Base-by-base conservation (phyloP, 2,329 filamentous ascomycete genomes). In the Pseudopyrenochaeta lycopersici region DNA sequence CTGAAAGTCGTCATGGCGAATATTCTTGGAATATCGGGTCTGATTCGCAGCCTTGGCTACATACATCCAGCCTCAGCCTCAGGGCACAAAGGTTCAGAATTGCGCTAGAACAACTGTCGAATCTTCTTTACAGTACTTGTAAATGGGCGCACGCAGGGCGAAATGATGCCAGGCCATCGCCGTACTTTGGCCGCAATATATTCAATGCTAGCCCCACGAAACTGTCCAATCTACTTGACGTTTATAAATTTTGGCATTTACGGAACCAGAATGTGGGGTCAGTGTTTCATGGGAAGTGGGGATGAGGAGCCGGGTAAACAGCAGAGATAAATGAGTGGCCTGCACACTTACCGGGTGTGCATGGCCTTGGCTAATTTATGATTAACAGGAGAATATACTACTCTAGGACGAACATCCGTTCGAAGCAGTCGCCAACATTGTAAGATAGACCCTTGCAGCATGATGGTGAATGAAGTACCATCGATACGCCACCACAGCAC, bases 41-140 rank as follows among this genome's bases (percentile, higher is more conserved):
- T 18, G 6, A 9, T 29, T 17, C 14, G 12, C 20, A n/a, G 39
- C 20, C 39, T 41, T 11, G 21, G 21, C 15, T 20, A 41, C n/a
- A 29, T 29, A 29, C 31, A 4, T 39, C 21, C 33, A 46, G 33
- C 32, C 60, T 52, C 52, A 60, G 52, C 57, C 54, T 60, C 57
- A 55, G 47, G 54, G 52, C 23, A 41, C 46, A 49, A 39, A 40
- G 18, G 21, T 23, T 45, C 38, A 33, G 23, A 38, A 17, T 29
- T 29, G 33, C 60, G 58, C 52, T 63, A 63, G 58, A 63, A 63
- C 12, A 35, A 43, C 48, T 43, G 33, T 43, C 55, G 60, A 63
- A 63, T 45, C 32, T 57, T 63, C 60, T 49, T 12, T 52, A 54
- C 55, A 63, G 39, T 59, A 29, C 41, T 23, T 42, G 20, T 31